Evolutionary conservation across 2,329 filamentous ascomycete genomes (phyloP), one percentile per base, ranked within the genome.

Genomic region (Purpureocillium takamizusanense): DNA sequence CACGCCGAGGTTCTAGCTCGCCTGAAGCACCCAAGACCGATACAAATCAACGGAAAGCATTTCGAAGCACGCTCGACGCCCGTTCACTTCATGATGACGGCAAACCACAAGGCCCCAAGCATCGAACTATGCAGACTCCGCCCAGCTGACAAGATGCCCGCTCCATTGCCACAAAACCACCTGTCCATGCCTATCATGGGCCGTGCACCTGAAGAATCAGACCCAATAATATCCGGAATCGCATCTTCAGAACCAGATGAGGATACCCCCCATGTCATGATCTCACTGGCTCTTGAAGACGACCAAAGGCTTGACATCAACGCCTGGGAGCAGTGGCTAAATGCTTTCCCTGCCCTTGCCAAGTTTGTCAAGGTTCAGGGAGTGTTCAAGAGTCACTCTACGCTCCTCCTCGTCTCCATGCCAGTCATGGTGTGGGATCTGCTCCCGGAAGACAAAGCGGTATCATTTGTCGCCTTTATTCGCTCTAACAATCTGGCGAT

Each of bases 51-150:
- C 45, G 74, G 74, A 37, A 73, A 69, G 53, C 65, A 69, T 14
- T 74, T 75, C 34, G 74, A 78, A 48, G 70, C 71, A 28, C 66
- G 74, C 30, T 74, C 73, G 2, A 78, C 74, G 0, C 74, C 74
- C 0, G 72, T 78, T 4, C 74, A 78, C 47, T 77, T 77, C 47
- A 78, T 78, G 70, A 77, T 77, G 72, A 78, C 74, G 2, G 65
- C 71, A 14, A 76, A 78, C 41, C 73, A 77, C 50, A 72, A 65
- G 41, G 72, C 70, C 1, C 71, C 72, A 0, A 77, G 74, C 40
- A 78, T 78, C 32, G 73, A 78, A 49, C 54, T 78, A 28, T 66
- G 66, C 6, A 62, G 65, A 17, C 53, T 52, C 31, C 40, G 47
- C 2, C 45, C 47, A n/a, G 41, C 40, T 27, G 54, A 57, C 16